A percentile compares a stretch with the other conserved stretches of the same genome.
Conservation (phyloP, 1,284 basidiomycete species). For the Cutaneotrichosporon mucoides region DNA sequence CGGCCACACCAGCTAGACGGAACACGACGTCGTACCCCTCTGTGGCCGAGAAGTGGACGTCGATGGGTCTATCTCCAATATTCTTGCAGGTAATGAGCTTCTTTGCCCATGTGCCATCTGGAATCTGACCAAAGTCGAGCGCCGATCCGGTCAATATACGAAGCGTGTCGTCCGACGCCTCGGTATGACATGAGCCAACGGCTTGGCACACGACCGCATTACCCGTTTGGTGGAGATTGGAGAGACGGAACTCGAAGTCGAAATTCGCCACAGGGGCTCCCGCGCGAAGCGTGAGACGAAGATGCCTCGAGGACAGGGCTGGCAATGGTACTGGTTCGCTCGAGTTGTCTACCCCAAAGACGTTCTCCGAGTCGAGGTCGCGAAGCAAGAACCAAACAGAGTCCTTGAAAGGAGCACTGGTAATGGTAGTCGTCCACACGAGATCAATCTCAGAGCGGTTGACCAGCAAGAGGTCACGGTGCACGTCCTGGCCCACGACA, state of each 20-base stretch:
- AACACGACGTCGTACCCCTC: constrained; percentile 51
- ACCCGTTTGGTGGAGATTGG: constrained; percentile 42
- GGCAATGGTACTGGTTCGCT: constrained; percentile 41
- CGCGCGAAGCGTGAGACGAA: constrained; percentile 36
- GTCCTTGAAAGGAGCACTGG: constrained; percentile 38
- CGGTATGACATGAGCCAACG: constrained; percentile 33
- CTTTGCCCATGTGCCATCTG: constrained; percentile 52
- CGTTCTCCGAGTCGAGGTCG: constrained; percentile 47
- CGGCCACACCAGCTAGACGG: constrained; percentile 49
- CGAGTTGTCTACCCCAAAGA: constrained; percentile 44
- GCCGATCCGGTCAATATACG: constrained; percentile 49
- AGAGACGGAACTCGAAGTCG: constrained; percentile 44
- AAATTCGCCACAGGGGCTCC: constrained; percentile 34
- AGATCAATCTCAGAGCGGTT: constrained; percentile 47
- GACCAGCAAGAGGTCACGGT: constrained; percentile 45
- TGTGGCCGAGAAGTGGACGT: constrained; percentile 50
- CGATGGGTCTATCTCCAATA: constrained; percentile 48
- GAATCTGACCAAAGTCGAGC: constrained; percentile 53
- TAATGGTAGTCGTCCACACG: constrained; percentile 41
- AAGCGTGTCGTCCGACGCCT: constrained; percentile 46
- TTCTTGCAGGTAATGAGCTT: constrained; percentile 52
- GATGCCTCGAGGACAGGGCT: constrained; percentile 40
- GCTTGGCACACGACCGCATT: constrained; percentile 42
- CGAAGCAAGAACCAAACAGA: constrained; percentile 45
- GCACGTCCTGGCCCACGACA: constrained; percentile 35